Evolutionary conservation across 2,329 filamentous ascomycete species (phyloP).

Genomic region (Claviceps spartinae): DNA sequence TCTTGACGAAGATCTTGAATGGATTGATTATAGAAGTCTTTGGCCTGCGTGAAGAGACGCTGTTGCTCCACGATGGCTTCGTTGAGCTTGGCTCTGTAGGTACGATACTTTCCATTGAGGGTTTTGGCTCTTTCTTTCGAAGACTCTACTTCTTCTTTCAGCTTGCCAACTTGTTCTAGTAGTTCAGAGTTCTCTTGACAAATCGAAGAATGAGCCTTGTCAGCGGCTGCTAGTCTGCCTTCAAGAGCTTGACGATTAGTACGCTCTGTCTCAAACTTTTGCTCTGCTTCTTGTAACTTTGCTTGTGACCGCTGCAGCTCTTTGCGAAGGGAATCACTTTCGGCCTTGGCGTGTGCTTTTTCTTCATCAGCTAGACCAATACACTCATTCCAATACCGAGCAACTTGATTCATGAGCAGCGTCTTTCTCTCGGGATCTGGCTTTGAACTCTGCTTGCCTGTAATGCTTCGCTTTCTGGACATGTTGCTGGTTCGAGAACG

Average conservation of each 20-base stretch:
- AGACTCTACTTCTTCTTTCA: slow-evolving; percentile 14
- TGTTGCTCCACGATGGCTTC: slow-evolving; percentile 33
- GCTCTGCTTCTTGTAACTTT: slow-evolving; percentile 8
- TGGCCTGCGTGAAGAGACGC: slow-evolving; percentile 23
- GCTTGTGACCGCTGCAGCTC: slow-evolving; percentile 10
- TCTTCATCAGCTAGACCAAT: slow-evolving; percentile 19
- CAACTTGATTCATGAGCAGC: slow-evolving; percentile 19
- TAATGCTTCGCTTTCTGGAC: slow-evolving; percentile 16
- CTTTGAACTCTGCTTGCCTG: slow-evolving; percentile 7
- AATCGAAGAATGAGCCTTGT: slow-evolving; percentile 11
- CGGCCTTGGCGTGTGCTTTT: slow-evolving; percentile 11
- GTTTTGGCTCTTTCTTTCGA: slow-evolving; percentile 10
- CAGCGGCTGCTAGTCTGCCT: slow-evolving; percentile 13
- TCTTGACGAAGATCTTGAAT: slow-evolving; percentile 22
- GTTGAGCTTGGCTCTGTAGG: slow-evolving; percentile 28
- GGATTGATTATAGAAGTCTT: slow-evolving; percentile 19
- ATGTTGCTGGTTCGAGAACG: slow-evolving; percentile 19
- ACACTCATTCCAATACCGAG: slow-evolving; percentile 21
- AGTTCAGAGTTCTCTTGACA: slow-evolving; percentile 14
- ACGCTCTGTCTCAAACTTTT: slow-evolving; percentile 11
- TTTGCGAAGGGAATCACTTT: slow-evolving; percentile 15
- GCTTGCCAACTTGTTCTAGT: slow-evolving; percentile 14
- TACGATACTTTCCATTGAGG: slow-evolving; percentile 21
- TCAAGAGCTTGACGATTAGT: slow-evolving; percentile 13
- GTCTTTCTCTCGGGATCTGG: slow-evolving; percentile 14